Percentiles rank a stretch among this genome's conserved stretches.
Conservation (phyloP, 2,329 filamentous ascomycete genomes). For the Colletotrichum incanum region DNA sequence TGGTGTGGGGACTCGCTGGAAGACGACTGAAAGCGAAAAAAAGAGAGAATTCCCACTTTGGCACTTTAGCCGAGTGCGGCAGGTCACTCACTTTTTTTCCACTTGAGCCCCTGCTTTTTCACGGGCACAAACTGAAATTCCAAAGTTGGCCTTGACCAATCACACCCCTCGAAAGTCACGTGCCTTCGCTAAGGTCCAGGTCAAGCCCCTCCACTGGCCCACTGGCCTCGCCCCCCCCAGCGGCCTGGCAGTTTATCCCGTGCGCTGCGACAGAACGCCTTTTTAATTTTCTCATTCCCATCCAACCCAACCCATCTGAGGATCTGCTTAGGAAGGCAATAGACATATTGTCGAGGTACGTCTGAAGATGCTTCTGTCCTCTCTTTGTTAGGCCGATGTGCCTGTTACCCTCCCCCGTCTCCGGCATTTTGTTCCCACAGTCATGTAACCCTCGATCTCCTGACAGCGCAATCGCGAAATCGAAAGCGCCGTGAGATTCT, state of each 20-base stretch:
- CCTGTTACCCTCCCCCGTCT: conserved; percentile 47
- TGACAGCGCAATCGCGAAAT: conserved; percentile 37
- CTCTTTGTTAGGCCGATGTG: conserved; percentile 42
- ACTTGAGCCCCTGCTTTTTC: background rate
- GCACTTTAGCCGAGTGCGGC: conserved; percentile 5
- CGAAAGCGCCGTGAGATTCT: conserved; percentile 11
- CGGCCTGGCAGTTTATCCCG: conserved; percentile 26
- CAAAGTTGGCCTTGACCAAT: background rate
- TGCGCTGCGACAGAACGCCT: background rate
- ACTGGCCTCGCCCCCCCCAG: background rate
- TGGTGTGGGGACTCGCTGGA: background rate
- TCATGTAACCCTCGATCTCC: background rate
- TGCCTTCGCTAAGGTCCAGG: conserved; percentile 47
- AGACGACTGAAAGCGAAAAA: background rate
- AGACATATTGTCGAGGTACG: conserved; percentile 74
- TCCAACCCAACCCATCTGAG: conserved; percentile 65
- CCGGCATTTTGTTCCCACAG: conserved; percentile 14
- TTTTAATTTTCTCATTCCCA: conserved; percentile 50
- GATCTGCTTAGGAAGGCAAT: conserved; percentile 76
- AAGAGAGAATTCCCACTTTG: conserved; percentile 6
- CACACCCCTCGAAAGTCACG: accelerated
- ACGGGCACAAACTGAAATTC: conserved; percentile 6
- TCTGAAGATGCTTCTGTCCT: conserved; percentile 65
- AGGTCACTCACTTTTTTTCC: background rate
- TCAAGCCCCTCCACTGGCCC: conserved; percentile 49